These are phyloP conservation scores for Lodderomyces parapsilosis DNA, from an alignment of 1,139 yeast species.

Conservation along the genomic window DNA sequence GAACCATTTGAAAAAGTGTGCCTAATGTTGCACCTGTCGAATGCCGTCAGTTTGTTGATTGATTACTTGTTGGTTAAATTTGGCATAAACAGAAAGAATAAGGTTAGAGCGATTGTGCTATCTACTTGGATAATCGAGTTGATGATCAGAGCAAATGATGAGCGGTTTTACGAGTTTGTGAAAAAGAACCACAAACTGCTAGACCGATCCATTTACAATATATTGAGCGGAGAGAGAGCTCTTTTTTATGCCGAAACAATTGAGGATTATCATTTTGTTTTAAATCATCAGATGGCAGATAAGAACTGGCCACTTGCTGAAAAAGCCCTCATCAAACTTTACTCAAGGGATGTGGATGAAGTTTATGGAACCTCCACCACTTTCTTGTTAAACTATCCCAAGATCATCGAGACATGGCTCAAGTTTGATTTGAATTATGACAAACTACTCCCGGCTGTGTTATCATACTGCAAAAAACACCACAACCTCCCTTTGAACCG, in stretches of 20 bases:
- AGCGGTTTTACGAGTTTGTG: conserved; percentile 51
- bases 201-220: conserved; percentile 72
- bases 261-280: conserved; percentile 66
- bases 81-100: conserved; percentile 31
- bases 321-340: conserved; percentile 50
- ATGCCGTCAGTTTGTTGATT: conserved; percentile 34
- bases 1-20: conserved; percentile 75
- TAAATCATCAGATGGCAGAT: conserved; percentile 64
- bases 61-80: conserved; percentile 60
- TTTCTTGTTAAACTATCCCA: conserved; percentile 66
- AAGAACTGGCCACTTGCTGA: conserved; percentile 78
- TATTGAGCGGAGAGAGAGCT: conserved; percentile 62
- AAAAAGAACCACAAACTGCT: conserved; percentile 45
- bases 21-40: conserved; percentile 46
- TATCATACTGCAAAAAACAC: conserved; percentile 60
- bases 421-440: conserved; percentile 53
- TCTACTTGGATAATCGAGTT: conserved; percentile 84
- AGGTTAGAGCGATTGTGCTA: conserved; percentile 60
- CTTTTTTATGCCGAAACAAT: conserved; percentile 67
- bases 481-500: conserved; percentile 25
- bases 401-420: conserved; percentile 74
- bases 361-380: conserved; percentile 70
- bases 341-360: conserved; percentile 30
- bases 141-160: conserved; percentile 21
- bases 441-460: conserved; percentile 70